Conservation (phyloP, 2,329 filamentous ascomycete species). For the Achaetomium macrosporum region DNA sequence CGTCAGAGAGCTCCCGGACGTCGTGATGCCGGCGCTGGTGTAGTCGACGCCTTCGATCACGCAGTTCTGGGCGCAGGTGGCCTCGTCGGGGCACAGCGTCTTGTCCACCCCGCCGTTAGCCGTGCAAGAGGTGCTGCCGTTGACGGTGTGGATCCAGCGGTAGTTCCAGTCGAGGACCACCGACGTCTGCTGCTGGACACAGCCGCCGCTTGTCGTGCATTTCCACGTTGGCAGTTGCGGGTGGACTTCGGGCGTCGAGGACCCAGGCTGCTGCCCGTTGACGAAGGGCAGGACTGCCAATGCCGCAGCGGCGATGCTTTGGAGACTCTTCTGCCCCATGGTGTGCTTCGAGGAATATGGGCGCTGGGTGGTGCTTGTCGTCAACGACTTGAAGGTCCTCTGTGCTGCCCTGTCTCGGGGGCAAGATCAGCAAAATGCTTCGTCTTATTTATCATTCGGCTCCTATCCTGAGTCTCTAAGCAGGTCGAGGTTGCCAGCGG, state of each 20-base stretch:
- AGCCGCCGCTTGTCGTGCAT: conserved; percentile 25
- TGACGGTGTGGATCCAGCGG: conserved; percentile 21
- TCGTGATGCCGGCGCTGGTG: conserved; percentile 23
- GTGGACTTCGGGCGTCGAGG: conserved; percentile 23
- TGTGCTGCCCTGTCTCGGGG: no score
- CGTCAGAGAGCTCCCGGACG: conserved; percentile 21
- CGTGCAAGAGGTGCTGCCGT: conserved; percentile 16
- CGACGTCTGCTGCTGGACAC: conserved; percentile 18
- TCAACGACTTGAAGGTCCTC: no score
- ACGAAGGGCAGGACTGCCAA: neutral
- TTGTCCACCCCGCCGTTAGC: conserved; percentile 14
- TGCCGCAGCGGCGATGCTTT: neutral
- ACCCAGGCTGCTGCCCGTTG: conserved; percentile 13
- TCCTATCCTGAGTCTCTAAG: neutral
- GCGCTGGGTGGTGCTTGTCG: no score
- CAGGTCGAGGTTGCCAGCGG: neutral
- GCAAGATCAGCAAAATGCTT: no score
- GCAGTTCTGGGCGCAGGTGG: conserved; percentile 44
- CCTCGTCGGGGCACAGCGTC: conserved; percentile 35
- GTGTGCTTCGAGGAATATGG: no score
- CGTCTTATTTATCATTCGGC: no score
- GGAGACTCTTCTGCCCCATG: neutral
- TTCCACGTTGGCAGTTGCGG: conserved; percentile 23
- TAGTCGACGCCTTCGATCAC: conserved; percentile 47
- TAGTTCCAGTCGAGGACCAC: conserved; percentile 23